phyloP scores from a whole-genome alignment of 2,329 filamentous ascomycete genomes.

The Huntiella decipiens region DNA sequence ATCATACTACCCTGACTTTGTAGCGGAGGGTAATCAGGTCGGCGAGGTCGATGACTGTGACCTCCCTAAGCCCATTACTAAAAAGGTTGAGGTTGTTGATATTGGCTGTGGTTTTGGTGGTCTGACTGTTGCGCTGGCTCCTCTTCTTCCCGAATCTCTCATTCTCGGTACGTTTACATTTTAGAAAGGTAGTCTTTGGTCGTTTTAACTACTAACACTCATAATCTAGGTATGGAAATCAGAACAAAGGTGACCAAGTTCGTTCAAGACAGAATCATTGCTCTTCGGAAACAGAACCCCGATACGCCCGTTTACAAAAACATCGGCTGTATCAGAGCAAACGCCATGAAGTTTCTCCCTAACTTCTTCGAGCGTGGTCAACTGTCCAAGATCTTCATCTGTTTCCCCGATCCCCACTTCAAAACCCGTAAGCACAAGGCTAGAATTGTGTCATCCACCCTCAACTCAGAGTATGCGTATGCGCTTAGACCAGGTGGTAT shows the following conservation, averaged over 20 bases:
- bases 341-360: slow-evolving; percentile 98
- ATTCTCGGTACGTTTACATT: slow-evolving; percentile 47
- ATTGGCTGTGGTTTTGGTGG: slow-evolving; percentile 96
- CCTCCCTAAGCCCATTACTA: slow-evolving; percentile 8
- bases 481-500: slow-evolving; percentile 66
- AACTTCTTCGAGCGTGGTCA: slow-evolving; percentile 80
- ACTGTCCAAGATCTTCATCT: slow-evolving; percentile 84
- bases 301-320: slow-evolving; percentile 52
- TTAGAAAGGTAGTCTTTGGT: not conserved
- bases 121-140: slow-evolving; percentile 67
- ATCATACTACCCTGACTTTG: slow-evolving; percentile 58
- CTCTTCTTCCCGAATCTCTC: slow-evolving; percentile 60
- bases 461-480: slow-evolving; percentile 89
- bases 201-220: not conserved
- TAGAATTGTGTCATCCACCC: slow-evolving; percentile 70
- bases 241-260: slow-evolving; percentile 77
- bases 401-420: slow-evolving; percentile 97
- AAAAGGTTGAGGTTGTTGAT: slow-evolving; percentile 80
- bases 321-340: slow-evolving; percentile 71
- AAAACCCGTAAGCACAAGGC: slow-evolving; percentile 96
- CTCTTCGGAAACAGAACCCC: slow-evolving; percentile 49
- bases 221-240: slow-evolving; percentile 62
- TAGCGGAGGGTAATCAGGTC: slow-evolving; percentile 19
- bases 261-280: slow-evolving; percentile 71
- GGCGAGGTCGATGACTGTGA: slow-evolving; percentile 5